phyloP scores from a whole-genome alignment of 768 basidiomycete species.

The Leccinum pellstonianum region DNA sequence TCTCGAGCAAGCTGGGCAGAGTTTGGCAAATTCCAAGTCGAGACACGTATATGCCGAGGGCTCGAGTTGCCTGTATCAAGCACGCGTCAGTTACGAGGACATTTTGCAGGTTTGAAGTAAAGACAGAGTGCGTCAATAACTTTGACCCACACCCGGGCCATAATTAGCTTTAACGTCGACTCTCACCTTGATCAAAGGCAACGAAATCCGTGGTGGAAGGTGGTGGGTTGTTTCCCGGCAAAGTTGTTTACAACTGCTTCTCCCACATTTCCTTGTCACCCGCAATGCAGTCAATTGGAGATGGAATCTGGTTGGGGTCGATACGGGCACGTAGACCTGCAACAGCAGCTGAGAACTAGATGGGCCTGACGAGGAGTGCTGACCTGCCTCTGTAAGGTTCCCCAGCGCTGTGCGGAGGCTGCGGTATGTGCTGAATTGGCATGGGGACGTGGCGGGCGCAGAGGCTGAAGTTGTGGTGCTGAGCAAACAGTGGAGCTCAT shows the following conservation, averaged over 20 bases:
- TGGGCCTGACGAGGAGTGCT: neutral
- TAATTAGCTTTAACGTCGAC: neutral
- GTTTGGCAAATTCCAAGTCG: slow-evolving; percentile 87
- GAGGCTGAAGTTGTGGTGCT: neutral
- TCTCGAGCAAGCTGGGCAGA: slow-evolving; percentile 76
- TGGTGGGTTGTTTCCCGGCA: slow-evolving; percentile 66
- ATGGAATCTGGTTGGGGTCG: slow-evolving; percentile 89
- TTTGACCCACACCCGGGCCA: neutral
- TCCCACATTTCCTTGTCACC: slow-evolving; percentile 80
- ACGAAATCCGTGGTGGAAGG: slow-evolving; percentile 84
- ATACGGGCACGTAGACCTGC: slow-evolving; percentile 78
- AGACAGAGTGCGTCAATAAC: neutral
- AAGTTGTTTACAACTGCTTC: slow-evolving; percentile 62
- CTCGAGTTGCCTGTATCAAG: slow-evolving; percentile 71
- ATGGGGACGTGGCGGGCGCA: slow-evolving; percentile 7
- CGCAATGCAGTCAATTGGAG: slow-evolving; percentile 68
- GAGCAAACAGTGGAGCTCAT: neutral
- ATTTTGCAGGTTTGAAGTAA: neutral
- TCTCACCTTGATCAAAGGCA: slow-evolving; percentile 85
- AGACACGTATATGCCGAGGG: slow-evolving; percentile 84
- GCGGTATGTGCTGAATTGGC: slow-evolving; percentile 43
- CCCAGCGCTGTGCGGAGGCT: slow-evolving; percentile 61
- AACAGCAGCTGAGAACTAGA: slow-evolving; percentile 6
- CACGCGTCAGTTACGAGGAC: slow-evolving; percentile 16
- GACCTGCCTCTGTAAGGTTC: slow-evolving; percentile 43